These are phyloP conservation scores for Yamadazyma endophytica DNA, from an alignment of 805 yeast genomes.

Conservation along the genomic window DNA sequence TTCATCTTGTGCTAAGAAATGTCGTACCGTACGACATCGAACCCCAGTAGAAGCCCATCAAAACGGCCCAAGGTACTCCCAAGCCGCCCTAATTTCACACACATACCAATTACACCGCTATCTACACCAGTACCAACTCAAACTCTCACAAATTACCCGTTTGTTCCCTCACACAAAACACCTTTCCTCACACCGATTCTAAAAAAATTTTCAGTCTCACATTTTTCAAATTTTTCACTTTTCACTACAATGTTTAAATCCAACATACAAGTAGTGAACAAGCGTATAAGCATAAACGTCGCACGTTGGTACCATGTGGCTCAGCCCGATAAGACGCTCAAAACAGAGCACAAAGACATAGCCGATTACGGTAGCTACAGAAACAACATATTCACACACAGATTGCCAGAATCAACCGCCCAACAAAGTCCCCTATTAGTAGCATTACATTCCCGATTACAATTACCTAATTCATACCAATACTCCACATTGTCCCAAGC, in stretches of 20 bases:
- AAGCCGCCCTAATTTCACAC: too few relatives aligned
- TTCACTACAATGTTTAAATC: not conserved
- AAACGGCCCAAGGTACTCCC: too few relatives aligned
- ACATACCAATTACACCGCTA: too few relatives aligned
- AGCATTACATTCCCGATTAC: constrained; percentile 74
- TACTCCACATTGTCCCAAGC: constrained; percentile 75
- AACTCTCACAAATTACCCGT: too few relatives aligned
- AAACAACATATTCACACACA: constrained; percentile 38
- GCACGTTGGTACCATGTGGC: constrained; percentile 17
- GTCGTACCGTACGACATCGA: too few relatives aligned
- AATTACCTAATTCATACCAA: constrained; percentile 54
- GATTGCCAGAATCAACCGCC: constrained; percentile 44
- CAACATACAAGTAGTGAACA: not conserved
- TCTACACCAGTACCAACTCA: too few relatives aligned
- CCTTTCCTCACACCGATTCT: too few relatives aligned
- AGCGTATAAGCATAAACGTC: not conserved
- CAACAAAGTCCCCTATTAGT: constrained; percentile 66
- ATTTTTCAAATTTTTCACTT: too few relatives aligned
- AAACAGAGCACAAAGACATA: constrained; percentile 26
- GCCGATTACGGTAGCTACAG: constrained; percentile 39
- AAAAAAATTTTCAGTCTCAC: constrained; percentile 1
- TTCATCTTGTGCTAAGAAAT: too few relatives aligned
- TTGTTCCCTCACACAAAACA: too few relatives aligned
- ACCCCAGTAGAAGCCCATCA: too few relatives aligned
- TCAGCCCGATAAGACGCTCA: constrained; percentile 19